Base-by-base conservation (phyloP, 2,329 filamentous ascomycete species). In the Colletotrichum sp. region DNA sequence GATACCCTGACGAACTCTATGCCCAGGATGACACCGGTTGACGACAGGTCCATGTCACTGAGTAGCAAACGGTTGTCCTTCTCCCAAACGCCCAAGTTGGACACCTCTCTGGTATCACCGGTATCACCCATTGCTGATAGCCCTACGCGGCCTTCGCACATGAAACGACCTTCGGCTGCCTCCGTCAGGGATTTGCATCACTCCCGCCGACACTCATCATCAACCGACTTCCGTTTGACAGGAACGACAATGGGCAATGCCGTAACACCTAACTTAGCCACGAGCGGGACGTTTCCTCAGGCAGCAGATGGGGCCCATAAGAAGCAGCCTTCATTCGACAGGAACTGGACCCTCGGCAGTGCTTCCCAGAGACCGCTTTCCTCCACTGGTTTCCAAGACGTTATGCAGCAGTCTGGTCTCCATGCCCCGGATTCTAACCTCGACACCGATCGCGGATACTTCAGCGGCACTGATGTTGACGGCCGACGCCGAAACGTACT, bases 361-460 rank as follows among this genome's bases (percentile, higher is more conserved):
- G 89, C 90, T 26, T 79, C 82, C 18, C 81, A 82, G 62, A 84
- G 90, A 9, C 90, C 90, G 6, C 82, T 91, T 24, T 91, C 90
- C 6, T 90, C 90, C 4, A 84, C 89, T 18, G 89, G 88, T 16
- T 80, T 89, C 36, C 86, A 88, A 34, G 89, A 90, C 69, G 79
- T 85, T 8, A 68, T 85, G 65, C 83, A 83, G 26, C 81, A 81
- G 26, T 85, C 86, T 3, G 81, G 81, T 16, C 74, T 80, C 16
- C 83, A 86, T 15, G 79, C 85, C 16, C 87, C 87, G 77, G 89
- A 91, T 75, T 87, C 87, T 10, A 85, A 86, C 18, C 84, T 87
- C 28, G 94, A 97, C 76, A 84, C 95, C 18, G 97, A 98, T 80
- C 91, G 95, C 43, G 96, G 96, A 28, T 98, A 98, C 83, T 98